phyloP scores from a whole-genome alignment of 2,329 filamentous ascomycete species.

The Mariannaea sp. region DNA sequence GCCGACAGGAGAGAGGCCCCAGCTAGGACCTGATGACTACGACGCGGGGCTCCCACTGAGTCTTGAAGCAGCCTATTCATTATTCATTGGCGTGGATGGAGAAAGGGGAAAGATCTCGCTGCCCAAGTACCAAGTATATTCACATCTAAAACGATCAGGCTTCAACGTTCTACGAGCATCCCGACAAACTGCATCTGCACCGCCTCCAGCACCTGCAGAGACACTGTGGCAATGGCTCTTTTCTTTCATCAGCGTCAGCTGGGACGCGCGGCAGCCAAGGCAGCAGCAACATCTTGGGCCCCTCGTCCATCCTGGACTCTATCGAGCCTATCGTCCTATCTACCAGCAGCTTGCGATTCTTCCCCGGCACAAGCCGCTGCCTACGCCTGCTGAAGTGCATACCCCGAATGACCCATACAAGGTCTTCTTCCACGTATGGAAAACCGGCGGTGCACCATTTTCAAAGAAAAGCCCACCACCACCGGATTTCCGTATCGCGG shows the following conservation, averaged over 20 bases:
- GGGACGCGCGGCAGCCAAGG: slow-evolving; percentile 31
- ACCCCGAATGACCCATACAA: slow-evolving; percentile 62
- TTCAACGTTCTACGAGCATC: slow-evolving; percentile 79
- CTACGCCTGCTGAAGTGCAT: slow-evolving; percentile 33
- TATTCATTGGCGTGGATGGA: slow-evolving; percentile 74
- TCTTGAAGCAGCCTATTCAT: slow-evolving; percentile 85
- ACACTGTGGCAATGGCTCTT: slow-evolving; percentile 60
- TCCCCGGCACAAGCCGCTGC: slow-evolving; percentile 66
- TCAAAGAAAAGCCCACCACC: slow-evolving; percentile 77
- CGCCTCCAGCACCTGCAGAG: slow-evolving; percentile 26
- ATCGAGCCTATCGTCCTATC: slow-evolving; percentile 70
- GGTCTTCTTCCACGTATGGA: slow-evolving; percentile 83
- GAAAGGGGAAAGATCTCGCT: slow-evolving; percentile 66
- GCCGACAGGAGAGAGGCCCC: slow-evolving; percentile 29
- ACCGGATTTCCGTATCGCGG: slow-evolving; percentile 84
- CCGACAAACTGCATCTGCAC: slow-evolving; percentile 28
- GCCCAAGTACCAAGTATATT: slow-evolving; percentile 87
- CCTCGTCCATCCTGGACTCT: slow-evolving; percentile 65
- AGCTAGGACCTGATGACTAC: slow-evolving; percentile 48
- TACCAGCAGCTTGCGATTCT: slow-evolving; percentile 79
- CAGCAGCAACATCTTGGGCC: slow-evolving; percentile 54
- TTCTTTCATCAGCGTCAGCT: slow-evolving; percentile 51
- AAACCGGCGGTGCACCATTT: slow-evolving; percentile 64
- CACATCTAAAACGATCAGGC: slow-evolving; percentile 79
- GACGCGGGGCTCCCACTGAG: slow-evolving; percentile 80